These are phyloP conservation scores for Trametes meyenii DNA, from an alignment of 768 basidiomycete genomes.

Conservation along the genomic window DNA sequence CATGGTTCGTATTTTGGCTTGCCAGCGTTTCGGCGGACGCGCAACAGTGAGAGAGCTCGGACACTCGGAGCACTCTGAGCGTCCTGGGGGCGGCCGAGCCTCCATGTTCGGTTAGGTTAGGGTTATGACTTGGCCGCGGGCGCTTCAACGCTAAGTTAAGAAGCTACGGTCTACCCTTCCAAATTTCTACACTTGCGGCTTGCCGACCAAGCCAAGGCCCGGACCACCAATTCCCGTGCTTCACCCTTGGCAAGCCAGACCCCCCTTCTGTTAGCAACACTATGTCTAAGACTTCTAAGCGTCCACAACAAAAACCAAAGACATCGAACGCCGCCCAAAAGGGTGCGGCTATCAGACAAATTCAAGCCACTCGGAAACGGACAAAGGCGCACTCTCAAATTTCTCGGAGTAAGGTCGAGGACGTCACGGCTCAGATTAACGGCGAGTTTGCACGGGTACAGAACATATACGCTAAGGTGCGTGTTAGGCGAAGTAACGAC, in stretches of 20 bases:
- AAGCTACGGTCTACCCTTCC: too few relatives aligned
- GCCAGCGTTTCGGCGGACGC: too few relatives aligned
- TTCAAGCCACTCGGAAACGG: background rate
- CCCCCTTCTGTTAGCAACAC: background rate
- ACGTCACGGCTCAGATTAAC: slow-evolving; percentile 8
- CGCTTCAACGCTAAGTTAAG: too few relatives aligned
- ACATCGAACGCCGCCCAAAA: background rate
- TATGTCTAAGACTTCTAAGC: background rate
- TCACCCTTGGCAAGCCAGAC: background rate
- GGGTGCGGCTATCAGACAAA: background rate
- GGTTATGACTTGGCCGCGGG: too few relatives aligned
- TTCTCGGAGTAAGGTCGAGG: background rate
- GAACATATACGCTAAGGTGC: background rate
- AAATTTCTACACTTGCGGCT: too few relatives aligned
- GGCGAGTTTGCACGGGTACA: slow-evolving; percentile 12
- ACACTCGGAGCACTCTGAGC: too few relatives aligned
- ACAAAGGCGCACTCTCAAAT: slow-evolving; percentile 1
- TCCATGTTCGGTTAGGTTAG: too few relatives aligned
- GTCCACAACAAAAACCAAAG: background rate
- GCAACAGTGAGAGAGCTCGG: too few relatives aligned
- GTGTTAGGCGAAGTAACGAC: background rate
- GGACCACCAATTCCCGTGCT: background rate
- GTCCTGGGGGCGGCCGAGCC: too few relatives aligned
- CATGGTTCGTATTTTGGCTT: too few relatives aligned
- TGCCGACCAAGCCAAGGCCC: too few relatives aligned